Conservation (phyloP, 345 rosid genomes). For the Isatis tinctoria region DNA sequence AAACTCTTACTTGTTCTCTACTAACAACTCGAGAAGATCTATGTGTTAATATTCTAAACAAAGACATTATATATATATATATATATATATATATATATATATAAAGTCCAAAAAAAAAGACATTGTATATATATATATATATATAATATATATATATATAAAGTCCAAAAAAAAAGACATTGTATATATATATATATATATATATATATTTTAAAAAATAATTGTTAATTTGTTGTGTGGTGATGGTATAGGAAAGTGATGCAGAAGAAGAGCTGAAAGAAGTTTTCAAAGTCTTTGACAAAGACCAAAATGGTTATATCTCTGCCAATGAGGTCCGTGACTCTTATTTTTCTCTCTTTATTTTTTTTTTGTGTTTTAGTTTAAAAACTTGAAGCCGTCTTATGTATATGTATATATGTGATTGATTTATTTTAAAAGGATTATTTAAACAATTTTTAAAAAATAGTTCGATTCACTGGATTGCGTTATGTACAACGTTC, state of each 20-base stretch:
- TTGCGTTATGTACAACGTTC: constrained; percentile 21
- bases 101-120: no score
- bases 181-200: no score
- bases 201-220: background rate
- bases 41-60: background rate
- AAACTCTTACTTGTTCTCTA: background rate
- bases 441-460: background rate
- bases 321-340: constrained; percentile 54
- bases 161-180: background rate
- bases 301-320: constrained; percentile 63
- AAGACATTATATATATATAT: background rate
- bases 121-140: no score
- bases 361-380: background rate
- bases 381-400: background rate
- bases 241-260: constrained; percentile 47
- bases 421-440: background rate
- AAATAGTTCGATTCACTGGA: constrained; percentile 12
- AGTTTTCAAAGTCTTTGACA: constrained; percentile 67
- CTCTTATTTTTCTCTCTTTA: background rate
- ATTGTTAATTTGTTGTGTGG: background rate
- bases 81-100: no score
- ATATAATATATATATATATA: no score
- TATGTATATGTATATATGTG: background rate
- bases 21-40: background rate
- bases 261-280: constrained; percentile 52